Evolutionary conservation across 768 basidiomycete genomes (phyloP).

Genomic region (Ramaria sp.): DNA sequence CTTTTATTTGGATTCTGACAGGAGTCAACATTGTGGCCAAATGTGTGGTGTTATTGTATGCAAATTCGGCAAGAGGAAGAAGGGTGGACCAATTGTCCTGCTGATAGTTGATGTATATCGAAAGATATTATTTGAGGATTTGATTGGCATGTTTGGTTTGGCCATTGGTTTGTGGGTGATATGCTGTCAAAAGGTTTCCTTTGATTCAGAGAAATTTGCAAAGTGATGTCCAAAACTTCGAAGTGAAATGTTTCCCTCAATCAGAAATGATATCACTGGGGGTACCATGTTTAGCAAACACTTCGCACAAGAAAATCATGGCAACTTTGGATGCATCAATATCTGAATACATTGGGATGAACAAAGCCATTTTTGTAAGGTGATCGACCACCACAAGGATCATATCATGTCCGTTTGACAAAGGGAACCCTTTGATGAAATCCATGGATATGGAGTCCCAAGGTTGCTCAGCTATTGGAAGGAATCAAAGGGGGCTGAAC

Average conservation of each 20-base stretch:
- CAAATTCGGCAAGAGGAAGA: conserved; percentile 23
- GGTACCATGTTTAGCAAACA: conserved; percentile 13
- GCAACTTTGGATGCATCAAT: conserved; percentile 9
- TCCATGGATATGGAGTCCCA: conserved; percentile 19
- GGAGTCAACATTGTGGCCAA: no score
- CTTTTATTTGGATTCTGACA: no score
- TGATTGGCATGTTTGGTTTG: conserved; percentile 20
- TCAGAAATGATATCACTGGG: conserved; percentile 14
- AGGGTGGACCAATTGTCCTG: conserved; percentile 25
- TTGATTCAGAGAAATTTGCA: background rate
- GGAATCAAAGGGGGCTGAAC: no score
- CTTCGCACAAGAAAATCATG: conserved; percentile 6
- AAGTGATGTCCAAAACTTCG: background rate
- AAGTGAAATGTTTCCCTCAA: conserved; percentile 7
- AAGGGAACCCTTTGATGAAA: conserved; percentile 18
- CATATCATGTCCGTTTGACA: conserved; percentile 11
- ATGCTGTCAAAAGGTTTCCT: conserved; percentile 4
- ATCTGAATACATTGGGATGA: no score
- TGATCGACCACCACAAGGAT: conserved; percentile 17
- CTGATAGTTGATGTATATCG: conserved; percentile 18
- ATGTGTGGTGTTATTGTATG: conserved; percentile 22
- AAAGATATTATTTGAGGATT: conserved; percentile 21
- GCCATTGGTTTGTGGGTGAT: conserved; percentile 11
- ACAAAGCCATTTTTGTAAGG: no score
- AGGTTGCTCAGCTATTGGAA: conserved; percentile 14